Evolutionary conservation across 768 basidiomycete genomes (phyloP).

Genomic region (Pleurotus platypus): DNA sequence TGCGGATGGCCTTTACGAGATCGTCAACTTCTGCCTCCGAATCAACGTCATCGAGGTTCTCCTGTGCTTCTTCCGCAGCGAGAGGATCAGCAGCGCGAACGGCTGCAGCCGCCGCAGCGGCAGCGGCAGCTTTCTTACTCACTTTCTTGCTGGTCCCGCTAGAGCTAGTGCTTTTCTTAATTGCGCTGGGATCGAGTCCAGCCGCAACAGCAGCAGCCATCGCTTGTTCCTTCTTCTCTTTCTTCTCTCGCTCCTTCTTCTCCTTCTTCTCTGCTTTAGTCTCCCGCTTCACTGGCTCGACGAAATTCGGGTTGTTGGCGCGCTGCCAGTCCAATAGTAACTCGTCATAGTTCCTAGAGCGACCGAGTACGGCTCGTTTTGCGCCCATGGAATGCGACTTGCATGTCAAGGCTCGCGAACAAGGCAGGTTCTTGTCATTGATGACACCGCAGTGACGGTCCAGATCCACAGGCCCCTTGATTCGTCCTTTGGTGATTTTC

Average conservation of each 20-base stretch:
- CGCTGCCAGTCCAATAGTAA: conserved; percentile 91
- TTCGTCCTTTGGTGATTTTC: conserved; percentile 74
- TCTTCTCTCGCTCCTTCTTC: conserved; percentile 75
- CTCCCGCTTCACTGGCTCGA: conserved; percentile 83
- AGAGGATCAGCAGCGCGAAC: conserved; percentile 44
- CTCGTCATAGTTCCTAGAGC: conserved; percentile 80
- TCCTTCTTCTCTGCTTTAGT: conserved; percentile 87
- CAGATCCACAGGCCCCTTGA: conserved; percentile 84
- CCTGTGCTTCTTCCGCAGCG: conserved; percentile 52
- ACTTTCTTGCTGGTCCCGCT: conserved; percentile 48
- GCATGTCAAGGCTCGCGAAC: conserved; percentile 93
- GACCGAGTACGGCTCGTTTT: conserved; percentile 87
- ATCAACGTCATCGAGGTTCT: conserved; percentile 77
- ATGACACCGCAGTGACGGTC: conserved; percentile 96
- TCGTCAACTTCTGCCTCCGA: conserved; percentile 84
- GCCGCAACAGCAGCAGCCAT: conserved; percentile 65
- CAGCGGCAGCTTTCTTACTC: conserved; percentile 50
- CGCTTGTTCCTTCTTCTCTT: conserved; percentile 75
- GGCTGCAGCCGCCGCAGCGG: conserved; percentile 46
- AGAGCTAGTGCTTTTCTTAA: conserved; percentile 37
- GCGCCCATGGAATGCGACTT: conserved; percentile 98
- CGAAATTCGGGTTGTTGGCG: conserved; percentile 81
- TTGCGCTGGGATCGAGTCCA: conserved; percentile 47
- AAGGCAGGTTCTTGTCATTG: conserved; percentile 90
- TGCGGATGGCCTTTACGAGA: conserved; percentile 58